Conservation (phyloP, 176 grass and related monocot species). For the Otatea glauca region DNA sequence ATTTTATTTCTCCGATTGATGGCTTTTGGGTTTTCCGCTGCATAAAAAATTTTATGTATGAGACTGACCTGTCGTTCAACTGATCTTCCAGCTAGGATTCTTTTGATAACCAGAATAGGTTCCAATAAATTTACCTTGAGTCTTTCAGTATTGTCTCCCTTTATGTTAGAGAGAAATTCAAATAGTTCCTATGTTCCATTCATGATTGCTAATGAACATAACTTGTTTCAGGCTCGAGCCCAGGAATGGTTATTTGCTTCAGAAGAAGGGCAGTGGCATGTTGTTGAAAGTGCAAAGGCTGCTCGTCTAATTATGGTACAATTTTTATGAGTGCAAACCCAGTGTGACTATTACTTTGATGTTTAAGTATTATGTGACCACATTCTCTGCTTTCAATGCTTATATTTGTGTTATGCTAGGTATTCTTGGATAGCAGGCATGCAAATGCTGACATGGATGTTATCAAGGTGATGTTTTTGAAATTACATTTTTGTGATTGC, state of each 20-base stretch:
- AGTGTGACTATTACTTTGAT: constrained; percentile 29
- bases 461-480: constrained; percentile 69
- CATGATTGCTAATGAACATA: constrained; percentile 27
- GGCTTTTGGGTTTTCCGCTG: background rate
- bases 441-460: constrained; percentile 69
- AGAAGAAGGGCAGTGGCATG: constrained; percentile 92
- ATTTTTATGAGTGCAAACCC: constrained; percentile 19
- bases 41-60: background rate
- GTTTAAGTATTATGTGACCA: constrained; percentile 24
- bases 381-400: constrained; percentile 7
- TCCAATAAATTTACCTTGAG: background rate
- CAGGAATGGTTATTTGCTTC: constrained; percentile 95
- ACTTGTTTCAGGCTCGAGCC: constrained; percentile 71
- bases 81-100: constrained; percentile 15
- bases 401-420: constrained; percentile 57
- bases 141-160: background rate
- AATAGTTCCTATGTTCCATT: background rate
- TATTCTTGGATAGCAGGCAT: constrained; percentile 94
- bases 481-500: constrained; percentile 3
- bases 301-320: constrained; percentile 88
- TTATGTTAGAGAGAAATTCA: background rate
- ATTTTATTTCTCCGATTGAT: constrained; percentile 4
- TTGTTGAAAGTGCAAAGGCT: constrained; percentile 88
- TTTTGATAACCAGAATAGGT: background rate
- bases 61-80: background rate